Percentiles rank a stretch among this genome's conserved stretches.
These are phyloP conservation scores for Phaffia tasmanica DNA, from an alignment of 768 basidiomycete genomes.

Conservation along the genomic window DNA sequence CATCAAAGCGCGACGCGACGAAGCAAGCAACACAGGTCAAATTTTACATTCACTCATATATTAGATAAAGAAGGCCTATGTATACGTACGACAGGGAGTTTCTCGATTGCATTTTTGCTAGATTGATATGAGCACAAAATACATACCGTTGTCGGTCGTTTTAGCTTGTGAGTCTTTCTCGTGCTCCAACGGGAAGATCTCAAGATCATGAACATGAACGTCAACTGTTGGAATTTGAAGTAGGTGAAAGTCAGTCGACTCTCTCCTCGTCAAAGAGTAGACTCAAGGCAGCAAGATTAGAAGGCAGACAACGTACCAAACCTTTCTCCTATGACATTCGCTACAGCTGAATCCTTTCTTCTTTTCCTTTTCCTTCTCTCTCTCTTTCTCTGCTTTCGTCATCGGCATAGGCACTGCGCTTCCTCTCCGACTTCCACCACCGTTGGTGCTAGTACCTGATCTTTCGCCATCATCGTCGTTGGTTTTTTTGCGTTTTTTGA, in stretches of 20 bases:
- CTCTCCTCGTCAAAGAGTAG: neutral
- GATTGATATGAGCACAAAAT: neutral
- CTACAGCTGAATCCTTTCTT: slow-evolving; percentile 25
- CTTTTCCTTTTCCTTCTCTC: slow-evolving; percentile 2
- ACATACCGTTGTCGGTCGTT: too few species aligned
- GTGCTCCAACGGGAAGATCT: neutral
- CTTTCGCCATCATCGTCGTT: too few species aligned
- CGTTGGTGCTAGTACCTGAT: neutral
- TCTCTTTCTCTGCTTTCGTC: neutral
- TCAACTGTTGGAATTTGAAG: neutral
- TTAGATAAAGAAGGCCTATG: neutral
- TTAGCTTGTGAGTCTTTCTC: neutral
- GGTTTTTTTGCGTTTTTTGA: slow-evolving; percentile 14
- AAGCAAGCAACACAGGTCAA: neutral
- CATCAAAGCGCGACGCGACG: neutral
- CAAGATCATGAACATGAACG: neutral
- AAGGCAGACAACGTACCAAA: neutral
- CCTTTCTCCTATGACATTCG: slow-evolving; percentile 1
- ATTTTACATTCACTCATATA: neutral
- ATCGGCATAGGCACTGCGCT: neutral
- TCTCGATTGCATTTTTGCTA: slow-evolving; percentile 26
- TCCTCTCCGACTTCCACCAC: neutral
- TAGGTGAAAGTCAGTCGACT: neutral
- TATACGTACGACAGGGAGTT: slow-evolving; percentile 14
- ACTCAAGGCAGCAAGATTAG: neutral